phyloP scores from a whole-genome alignment of 495 filamentous ascomycete genomes.

The Xanthoparmelia taractica region DNA sequence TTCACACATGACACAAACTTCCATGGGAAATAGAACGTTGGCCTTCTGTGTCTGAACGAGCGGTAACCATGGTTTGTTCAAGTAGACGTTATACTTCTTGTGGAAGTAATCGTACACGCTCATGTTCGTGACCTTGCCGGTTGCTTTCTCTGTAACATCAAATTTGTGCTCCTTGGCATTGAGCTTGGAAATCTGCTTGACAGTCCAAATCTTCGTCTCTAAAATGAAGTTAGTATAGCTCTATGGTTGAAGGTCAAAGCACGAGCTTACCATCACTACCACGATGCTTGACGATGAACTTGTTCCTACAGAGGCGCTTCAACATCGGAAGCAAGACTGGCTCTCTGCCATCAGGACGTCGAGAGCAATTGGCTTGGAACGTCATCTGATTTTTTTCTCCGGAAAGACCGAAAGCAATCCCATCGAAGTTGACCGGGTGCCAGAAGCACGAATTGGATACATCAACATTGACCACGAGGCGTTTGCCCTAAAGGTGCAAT shows the following conservation, averaged over 20 bases:
- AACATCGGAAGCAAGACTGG: conserved; percentile 11
- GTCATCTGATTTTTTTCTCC: not conserved
- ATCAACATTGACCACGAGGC: conserved; percentile 74
- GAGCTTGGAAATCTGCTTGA: conserved; percentile 52
- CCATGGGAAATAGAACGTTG: conserved; percentile 66
- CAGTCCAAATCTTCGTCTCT: conserved; percentile 46
- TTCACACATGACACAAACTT: conserved; percentile 52
- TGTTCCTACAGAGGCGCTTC: conserved; percentile 43
- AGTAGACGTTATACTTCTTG: conserved; percentile 50
- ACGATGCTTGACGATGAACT: conserved; percentile 57
- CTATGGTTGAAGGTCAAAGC: too few relatives aligned
- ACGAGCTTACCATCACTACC: conserved; percentile 31
- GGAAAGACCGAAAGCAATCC: conserved; percentile 13
- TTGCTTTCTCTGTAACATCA: conserved; percentile 45
- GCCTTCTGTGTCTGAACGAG: conserved; percentile 62
- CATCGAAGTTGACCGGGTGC: conserved; percentile 24
- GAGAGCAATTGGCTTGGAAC: not conserved
- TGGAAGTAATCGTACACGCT: conserved; percentile 61
- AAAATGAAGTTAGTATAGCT: not conserved
- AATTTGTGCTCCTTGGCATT: conserved; percentile 53
- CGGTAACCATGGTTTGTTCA: conserved; percentile 53
- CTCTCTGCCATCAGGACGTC: not conserved
- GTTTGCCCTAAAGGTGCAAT: conserved; percentile 34
- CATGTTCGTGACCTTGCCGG: conserved; percentile 34
- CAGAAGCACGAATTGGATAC: conserved; percentile 74